These are phyloP conservation scores for Monosporascus cannonballus DNA, from an alignment of 2,329 filamentous ascomycete genomes.

Conservation along the genomic window DNA sequence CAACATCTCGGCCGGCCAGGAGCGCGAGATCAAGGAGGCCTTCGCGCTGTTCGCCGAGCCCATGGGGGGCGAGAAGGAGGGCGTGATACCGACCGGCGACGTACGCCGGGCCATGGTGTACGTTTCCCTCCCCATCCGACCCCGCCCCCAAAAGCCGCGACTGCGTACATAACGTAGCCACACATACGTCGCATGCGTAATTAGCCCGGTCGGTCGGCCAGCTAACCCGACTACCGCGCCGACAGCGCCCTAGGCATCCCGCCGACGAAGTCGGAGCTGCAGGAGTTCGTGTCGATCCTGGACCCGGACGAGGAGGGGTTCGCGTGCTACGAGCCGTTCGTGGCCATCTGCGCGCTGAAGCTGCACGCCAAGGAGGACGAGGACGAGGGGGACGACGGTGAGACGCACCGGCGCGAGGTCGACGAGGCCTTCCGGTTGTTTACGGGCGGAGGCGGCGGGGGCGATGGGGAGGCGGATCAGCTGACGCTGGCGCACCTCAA, in stretches of 20 bases:
- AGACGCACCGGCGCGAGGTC: slow-evolving; percentile 59
- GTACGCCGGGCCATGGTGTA: slow-evolving; percentile 70
- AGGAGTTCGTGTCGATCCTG: slow-evolving; percentile 71
- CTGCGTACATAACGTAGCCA: not conserved
- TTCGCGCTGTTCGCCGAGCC: slow-evolving; percentile 76
- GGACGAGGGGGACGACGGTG: slow-evolving; percentile 32
- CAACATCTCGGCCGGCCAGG: slow-evolving; percentile 76
- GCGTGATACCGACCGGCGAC: slow-evolving; percentile 61
- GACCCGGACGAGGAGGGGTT: slow-evolving; percentile 78
- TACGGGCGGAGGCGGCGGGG: slow-evolving; percentile 41
- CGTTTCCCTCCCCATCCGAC: slow-evolving; percentile 19
- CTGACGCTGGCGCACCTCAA: slow-evolving; percentile 77
- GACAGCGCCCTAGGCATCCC: slow-evolving; percentile 76
- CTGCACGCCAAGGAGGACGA: slow-evolving; percentile 56
- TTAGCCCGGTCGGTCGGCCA: no score
- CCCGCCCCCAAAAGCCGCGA: not conserved
- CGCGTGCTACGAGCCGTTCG: slow-evolving; percentile 73
- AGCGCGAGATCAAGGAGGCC: slow-evolving; percentile 85
- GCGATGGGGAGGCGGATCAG: slow-evolving; percentile 29
- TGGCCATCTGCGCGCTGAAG: slow-evolving; percentile 84
- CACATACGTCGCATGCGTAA: not conserved
- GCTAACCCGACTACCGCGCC: no score
- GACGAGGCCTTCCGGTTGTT: slow-evolving; percentile 80
- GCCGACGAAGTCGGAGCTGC: slow-evolving; percentile 60
- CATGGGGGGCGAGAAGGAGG: slow-evolving; percentile 65